Percentiles rank a stretch among this genome's conserved stretches.
Conservation (phyloP, 2,329 filamentous ascomycete genomes). For the Calonectria pseudoreteaudii region DNA sequence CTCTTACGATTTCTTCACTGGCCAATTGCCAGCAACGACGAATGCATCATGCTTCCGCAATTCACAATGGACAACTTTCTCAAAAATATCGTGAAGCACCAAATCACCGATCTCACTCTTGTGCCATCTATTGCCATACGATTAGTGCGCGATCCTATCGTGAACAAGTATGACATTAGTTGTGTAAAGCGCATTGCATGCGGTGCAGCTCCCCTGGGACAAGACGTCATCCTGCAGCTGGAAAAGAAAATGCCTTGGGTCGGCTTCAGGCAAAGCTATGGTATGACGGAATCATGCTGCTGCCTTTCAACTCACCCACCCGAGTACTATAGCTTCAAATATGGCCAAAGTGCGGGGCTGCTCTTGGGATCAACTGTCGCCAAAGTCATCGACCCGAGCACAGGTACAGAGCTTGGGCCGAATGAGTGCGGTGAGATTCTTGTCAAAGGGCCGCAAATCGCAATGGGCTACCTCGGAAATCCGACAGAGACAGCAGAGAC, state of each 20-base stretch:
- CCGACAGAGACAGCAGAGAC: constrained; percentile 81
- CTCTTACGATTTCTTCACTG: constrained; percentile 32
- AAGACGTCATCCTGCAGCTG: constrained; percentile 22
- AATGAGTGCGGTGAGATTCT: constrained; percentile 80
- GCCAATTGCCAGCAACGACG: constrained; percentile 34
- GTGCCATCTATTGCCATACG: constrained; percentile 41
- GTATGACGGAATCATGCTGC: constrained; percentile 86
- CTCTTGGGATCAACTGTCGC: constrained; percentile 68
- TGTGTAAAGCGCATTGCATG: constrained; percentile 25
- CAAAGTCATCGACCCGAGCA: constrained; percentile 77
- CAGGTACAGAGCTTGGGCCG: constrained; percentile 66
- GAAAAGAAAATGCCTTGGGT: constrained; percentile 26
- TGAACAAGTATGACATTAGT: constrained; percentile 26
- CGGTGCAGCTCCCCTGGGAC: constrained; percentile 32
- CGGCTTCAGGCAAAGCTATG: constrained; percentile 67
- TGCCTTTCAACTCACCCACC: constrained; percentile 82
- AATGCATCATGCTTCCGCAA: constrained; percentile 37
- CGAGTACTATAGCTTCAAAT: constrained; percentile 64
- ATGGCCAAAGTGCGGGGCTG: constrained; percentile 23
- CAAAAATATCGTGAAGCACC: constrained; percentile 30
- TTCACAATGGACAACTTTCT: constrained; percentile 40
- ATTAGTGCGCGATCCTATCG: constrained; percentile 34
- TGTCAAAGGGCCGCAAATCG: constrained; percentile 77
- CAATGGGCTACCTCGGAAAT: constrained; percentile 84
- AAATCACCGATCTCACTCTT: constrained; percentile 38